phyloP scores from a whole-genome alignment of 441 rosid species.

The Jatropha podagrica region DNA sequence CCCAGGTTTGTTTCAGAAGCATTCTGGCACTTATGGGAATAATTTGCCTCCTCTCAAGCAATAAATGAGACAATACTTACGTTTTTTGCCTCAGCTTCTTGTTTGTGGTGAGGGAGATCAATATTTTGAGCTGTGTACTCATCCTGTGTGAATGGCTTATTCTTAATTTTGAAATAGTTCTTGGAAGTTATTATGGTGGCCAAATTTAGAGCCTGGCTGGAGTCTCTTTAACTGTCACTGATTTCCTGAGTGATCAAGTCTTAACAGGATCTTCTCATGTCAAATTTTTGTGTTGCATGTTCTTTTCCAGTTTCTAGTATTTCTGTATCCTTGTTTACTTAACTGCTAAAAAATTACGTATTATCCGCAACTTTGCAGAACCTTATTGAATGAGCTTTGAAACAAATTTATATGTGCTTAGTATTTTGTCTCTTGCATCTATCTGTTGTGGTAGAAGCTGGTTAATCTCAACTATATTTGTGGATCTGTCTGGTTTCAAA shows the following conservation, averaged over 20 bases:
- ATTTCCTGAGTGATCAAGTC: background rate
- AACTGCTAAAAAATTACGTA: background rate
- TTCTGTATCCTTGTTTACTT: background rate
- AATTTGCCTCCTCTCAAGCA: background rate
- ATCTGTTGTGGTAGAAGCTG: background rate
- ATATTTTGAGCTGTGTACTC: background rate
- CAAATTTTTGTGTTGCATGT: background rate
- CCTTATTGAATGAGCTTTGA: background rate
- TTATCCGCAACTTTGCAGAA: background rate
- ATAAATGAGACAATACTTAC: conserved; percentile 13
- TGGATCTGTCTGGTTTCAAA: background rate
- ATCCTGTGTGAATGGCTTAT: background rate
- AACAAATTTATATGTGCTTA: background rate
- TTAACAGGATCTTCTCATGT: background rate
- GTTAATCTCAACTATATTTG: background rate
- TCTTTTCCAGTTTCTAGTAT: background rate
- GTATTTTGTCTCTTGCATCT: background rate
- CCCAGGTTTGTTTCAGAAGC: conserved; percentile 68
- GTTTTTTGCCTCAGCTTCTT: background rate
- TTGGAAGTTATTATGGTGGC: background rate
- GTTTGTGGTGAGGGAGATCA: background rate
- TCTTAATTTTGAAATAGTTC: background rate
- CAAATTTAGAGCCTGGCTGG: background rate
- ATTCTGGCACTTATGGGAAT: background rate
- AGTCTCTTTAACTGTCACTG: background rate